phyloP scores from a whole-genome alignment of 1,284 basidiomycete genomes.

The Omphalotus olearius region DNA sequence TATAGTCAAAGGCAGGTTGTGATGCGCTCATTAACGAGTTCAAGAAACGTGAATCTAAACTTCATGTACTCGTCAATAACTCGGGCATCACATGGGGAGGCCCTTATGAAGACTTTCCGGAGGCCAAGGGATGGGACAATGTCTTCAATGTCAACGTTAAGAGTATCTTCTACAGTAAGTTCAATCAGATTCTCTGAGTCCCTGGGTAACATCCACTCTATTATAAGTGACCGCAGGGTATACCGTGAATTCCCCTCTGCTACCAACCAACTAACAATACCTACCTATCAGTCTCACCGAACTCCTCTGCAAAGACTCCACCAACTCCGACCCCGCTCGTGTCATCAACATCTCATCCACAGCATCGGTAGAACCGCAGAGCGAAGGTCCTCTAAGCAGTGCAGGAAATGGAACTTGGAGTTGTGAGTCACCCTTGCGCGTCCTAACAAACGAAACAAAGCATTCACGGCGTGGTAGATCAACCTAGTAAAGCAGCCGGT shows the following conservation, averaged over 20 bases:
- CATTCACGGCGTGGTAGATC: slow-evolving; percentile 41
- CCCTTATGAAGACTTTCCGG: slow-evolving; percentile 68
- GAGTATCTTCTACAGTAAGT: slow-evolving; percentile 73
- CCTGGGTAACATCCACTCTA: not conserved
- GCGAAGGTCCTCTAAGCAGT: slow-evolving; percentile 47
- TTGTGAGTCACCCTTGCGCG: slow-evolving; percentile 46
- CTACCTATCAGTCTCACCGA: slow-evolving; percentile 45
- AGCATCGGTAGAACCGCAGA: slow-evolving; percentile 56
- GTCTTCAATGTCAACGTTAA: slow-evolving; percentile 79
- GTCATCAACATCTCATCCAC: slow-evolving; percentile 83
- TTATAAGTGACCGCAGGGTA: slow-evolving; percentile 63
- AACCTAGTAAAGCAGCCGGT: slow-evolving; percentile 77
- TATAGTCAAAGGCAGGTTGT: slow-evolving; percentile 75
- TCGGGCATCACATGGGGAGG: slow-evolving; percentile 81
- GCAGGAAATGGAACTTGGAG: slow-evolving; percentile 74
- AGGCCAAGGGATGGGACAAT: slow-evolving; percentile 82
- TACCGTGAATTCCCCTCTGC: slow-evolving; percentile 14
- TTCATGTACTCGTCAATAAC: slow-evolving; percentile 82
- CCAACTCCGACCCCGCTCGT: slow-evolving; percentile 62
- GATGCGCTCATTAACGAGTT: slow-evolving; percentile 69
- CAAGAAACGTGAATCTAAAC: slow-evolving; percentile 61
- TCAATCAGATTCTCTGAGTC: not conserved
- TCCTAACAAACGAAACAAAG: not conserved
- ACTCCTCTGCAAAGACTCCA: slow-evolving; percentile 64
- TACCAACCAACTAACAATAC: slow-evolving; percentile 12